Evolutionary conservation across 768 basidiomycete species (phyloP).

Genomic region (Tulasnella sp.): DNA sequence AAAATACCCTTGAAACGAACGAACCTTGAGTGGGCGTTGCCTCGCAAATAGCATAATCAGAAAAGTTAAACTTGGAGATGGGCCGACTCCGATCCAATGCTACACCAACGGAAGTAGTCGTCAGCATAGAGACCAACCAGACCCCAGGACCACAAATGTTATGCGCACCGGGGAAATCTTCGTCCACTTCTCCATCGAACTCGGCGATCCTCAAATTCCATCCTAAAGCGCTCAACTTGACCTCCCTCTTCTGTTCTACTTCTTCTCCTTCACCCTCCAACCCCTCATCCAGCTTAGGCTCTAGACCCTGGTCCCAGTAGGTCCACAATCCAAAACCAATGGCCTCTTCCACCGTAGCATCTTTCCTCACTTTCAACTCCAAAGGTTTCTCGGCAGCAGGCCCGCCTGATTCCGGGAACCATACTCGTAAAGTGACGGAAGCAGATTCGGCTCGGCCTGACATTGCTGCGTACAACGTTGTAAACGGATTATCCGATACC

Average conservation of each 20-base stretch:
- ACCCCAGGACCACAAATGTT: background rate
- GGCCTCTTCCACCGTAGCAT: conserved; percentile 91
- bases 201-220: conserved; percentile 95
- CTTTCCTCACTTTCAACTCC: conserved; percentile 72
- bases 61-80: conserved; percentile 82
- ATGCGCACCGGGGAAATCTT: conserved; percentile 89
- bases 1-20: conserved; percentile 29
- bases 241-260: conserved; percentile 57
- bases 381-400: conserved; percentile 60
- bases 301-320: conserved; percentile 88
- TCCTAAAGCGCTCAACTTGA: conserved; percentile 66
- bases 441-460: conserved; percentile 67
- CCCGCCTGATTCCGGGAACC: conserved; percentile 69
- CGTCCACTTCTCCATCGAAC: conserved; percentile 96
- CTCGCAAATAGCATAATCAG: conserved; percentile 77
- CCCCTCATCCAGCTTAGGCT: conserved; percentile 70
- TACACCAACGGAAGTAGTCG: conserved; percentile 35
- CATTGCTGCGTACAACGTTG: conserved; percentile 79
- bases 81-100: conserved; percentile 86
- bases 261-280: conserved; percentile 41
- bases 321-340: conserved; percentile 87
- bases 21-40: conserved; percentile 57
- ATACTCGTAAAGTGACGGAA: conserved; percentile 64
- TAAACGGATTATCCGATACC: conserved; percentile 73
- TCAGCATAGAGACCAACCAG: background rate